Conservation (phyloP, 306 rosid species). For the Trifolium subterraneum region DNA sequence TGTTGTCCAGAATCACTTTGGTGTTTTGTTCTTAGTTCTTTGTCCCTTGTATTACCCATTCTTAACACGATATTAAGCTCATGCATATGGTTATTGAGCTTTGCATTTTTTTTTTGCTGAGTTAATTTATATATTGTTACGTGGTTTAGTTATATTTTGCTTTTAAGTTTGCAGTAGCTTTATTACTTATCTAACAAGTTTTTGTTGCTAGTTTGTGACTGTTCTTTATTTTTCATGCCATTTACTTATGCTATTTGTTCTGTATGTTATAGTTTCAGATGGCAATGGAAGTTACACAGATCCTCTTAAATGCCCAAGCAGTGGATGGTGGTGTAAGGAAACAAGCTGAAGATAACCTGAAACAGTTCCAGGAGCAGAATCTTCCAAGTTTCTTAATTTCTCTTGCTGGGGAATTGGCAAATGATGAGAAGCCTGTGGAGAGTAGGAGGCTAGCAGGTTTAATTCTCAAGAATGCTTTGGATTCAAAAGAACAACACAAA, state of each 20-base stretch:
- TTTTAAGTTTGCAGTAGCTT: background rate
- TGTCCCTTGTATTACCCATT: background rate
- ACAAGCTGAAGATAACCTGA: conserved; percentile 81
- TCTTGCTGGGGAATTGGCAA: conserved; percentile 88
- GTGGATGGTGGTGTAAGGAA: conserved; percentile 77
- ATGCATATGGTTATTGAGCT: background rate
- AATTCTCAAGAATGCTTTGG: conserved; percentile 90
- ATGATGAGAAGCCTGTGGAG: conserved; percentile 90
- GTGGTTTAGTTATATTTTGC: background rate
- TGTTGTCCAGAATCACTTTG: background rate
- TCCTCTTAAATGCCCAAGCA: conserved; percentile 91
- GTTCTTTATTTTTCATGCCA: background rate
- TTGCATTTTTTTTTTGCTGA: background rate
- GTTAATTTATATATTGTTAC: background rate
- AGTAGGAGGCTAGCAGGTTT: conserved; percentile 84
- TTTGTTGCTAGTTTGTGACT: background rate
- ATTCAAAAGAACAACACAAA: conserved; percentile 91
- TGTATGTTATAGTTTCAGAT: conserved; percentile 50
- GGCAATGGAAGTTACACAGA: conserved; percentile 94
- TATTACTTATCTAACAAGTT: background rate
- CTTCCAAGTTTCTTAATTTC: conserved; percentile 84
- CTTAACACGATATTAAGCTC: background rate
- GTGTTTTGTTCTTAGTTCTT: background rate
- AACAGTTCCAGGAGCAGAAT: conserved; percentile 90
- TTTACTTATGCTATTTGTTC: conserved; percentile 2